Evolutionary conservation across 352 stramenopile species (phyloP).

Genomic region (Globisporangium uncinulatum): DNA sequence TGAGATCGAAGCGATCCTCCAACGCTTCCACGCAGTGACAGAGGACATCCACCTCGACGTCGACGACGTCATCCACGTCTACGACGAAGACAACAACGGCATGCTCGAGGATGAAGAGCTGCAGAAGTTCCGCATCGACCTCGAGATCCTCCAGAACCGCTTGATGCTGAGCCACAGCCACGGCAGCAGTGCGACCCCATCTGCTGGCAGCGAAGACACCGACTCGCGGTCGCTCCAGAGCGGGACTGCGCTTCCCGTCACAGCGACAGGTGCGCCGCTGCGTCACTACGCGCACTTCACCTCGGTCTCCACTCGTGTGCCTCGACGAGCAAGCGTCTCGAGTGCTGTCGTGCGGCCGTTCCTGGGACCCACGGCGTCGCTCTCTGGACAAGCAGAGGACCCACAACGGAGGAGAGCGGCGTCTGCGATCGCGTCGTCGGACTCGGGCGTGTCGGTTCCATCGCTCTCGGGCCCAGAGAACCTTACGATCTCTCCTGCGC

Average conservation of each 20-base stretch:
- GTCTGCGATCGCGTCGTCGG: not conserved
- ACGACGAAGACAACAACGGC: slow-evolving; percentile 73
- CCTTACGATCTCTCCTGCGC: not conserved
- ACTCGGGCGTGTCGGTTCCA: not conserved
- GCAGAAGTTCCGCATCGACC: slow-evolving; percentile 57
- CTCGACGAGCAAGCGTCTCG: not conserved
- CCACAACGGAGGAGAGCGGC: not conserved
- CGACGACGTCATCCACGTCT: slow-evolving; percentile 75
- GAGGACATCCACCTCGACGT: slow-evolving; percentile 71
- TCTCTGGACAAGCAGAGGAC: not conserved
- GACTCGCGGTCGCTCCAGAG: not conserved
- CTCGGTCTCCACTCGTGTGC: not conserved
- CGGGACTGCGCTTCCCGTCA: not conserved
- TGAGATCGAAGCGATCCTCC: slow-evolving; percentile 67
- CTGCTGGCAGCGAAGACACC: not conserved
- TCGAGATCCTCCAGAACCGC: slow-evolving; percentile 70
- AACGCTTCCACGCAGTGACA: slow-evolving; percentile 66
- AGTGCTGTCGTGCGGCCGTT: not conserved
- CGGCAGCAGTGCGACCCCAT: not conserved
- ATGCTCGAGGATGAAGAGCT: slow-evolving; percentile 75
- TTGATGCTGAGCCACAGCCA: slow-evolving; percentile 32
- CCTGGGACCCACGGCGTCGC: not conserved
- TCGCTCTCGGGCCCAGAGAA: not conserved
- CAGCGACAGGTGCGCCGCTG: not conserved
- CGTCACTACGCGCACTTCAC: not conserved